Evolutionary conservation across 1,139 yeast species (phyloP), one percentile per base, ranked within the genome.

Genomic region (Hyphopichia burtonii): DNA sequence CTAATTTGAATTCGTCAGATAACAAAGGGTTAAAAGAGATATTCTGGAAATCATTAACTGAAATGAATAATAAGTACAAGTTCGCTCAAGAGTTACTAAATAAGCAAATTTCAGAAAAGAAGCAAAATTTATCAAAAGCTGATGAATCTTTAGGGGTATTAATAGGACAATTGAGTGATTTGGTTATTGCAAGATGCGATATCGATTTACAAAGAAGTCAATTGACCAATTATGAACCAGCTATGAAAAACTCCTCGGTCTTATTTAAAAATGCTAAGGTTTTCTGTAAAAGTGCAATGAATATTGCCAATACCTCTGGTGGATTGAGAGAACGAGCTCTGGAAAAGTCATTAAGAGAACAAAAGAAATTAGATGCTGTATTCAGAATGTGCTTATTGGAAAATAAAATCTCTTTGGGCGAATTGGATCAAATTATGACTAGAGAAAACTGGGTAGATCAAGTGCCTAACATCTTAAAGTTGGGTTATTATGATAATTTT

Each of bases 171-270:
- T 48, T 76, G 2, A 63, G 78, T 47, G 66, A 71, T 4, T 58
- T 78, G 0, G 54, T 69, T 32, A 71, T 78, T 20, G 80, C 76
- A 32, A 58, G 83, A 41, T 71, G 80, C 1, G 83, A 79, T 53
- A 65, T 77, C 5, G 83, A 77, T 41, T 51, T 76, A n/a, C 82
- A 77, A 53, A 59, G 82, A 44, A 57, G 72, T 19, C 66, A 62
- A 39, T 39, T 77, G 0, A 25, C n/a, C n/a, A 41, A 58, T 19
- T 49, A 50, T 35, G 67, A 61, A 19, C 57, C 59, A 22, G 68
- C 78, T 0, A 48, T 45, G 4, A 61, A 58, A 34, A 64, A 65
- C 50, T 54, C 46, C 30, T 51, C 46, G 1, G 52, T 71, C 0
- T 57, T 79, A 17, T 40, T 63, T 2, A 57, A 61, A 12, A 79